Percentiles rank a stretch among this genome's conserved stretches.
phyloP scores from a whole-genome alignment of 1,284 basidiomycete genomes.

The Ganoderma boninense region DNA sequence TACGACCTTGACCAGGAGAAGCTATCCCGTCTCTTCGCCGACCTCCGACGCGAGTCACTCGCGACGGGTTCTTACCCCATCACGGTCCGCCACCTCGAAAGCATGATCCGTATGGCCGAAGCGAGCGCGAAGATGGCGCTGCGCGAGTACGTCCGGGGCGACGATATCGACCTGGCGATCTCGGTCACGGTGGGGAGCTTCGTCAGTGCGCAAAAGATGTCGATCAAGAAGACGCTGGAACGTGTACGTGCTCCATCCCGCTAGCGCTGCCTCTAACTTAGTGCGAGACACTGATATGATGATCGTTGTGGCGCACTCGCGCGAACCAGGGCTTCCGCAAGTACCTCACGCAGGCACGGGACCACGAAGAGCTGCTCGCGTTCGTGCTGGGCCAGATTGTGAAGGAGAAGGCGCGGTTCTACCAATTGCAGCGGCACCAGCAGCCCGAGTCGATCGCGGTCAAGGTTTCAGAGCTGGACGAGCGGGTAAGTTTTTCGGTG shows the following conservation, averaged over 20 bases:
- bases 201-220: constrained; percentile 97
- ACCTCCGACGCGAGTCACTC: constrained; percentile 94
- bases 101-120: constrained; percentile 99
- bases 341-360: constrained; percentile 93
- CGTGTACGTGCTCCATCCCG: constrained; percentile 63
- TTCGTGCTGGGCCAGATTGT: constrained; percentile 95
- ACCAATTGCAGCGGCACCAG: constrained; percentile 79
- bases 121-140: constrained; percentile 99
- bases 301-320: not conserved
- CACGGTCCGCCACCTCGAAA: constrained; percentile 97
- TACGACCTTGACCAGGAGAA: constrained; percentile 98
- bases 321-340: constrained; percentile 89
- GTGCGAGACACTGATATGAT: constrained; percentile 15
- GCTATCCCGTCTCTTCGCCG: constrained; percentile 93
- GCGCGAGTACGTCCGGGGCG: constrained; percentile 93
- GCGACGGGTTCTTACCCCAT: constrained; percentile 98
- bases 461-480: constrained; percentile 83
- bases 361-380: constrained; percentile 94
- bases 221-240: constrained; percentile 97
- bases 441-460: constrained; percentile 81
- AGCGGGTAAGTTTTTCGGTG: constrained; percentile 67
- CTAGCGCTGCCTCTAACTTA: not conserved
- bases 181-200: constrained; percentile 96
- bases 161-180: constrained; percentile 98
- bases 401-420: constrained; percentile 92